phyloP scores from a whole-genome alignment of 2,329 filamentous ascomycete genomes.

The Dendrostoma leiphaemia region DNA sequence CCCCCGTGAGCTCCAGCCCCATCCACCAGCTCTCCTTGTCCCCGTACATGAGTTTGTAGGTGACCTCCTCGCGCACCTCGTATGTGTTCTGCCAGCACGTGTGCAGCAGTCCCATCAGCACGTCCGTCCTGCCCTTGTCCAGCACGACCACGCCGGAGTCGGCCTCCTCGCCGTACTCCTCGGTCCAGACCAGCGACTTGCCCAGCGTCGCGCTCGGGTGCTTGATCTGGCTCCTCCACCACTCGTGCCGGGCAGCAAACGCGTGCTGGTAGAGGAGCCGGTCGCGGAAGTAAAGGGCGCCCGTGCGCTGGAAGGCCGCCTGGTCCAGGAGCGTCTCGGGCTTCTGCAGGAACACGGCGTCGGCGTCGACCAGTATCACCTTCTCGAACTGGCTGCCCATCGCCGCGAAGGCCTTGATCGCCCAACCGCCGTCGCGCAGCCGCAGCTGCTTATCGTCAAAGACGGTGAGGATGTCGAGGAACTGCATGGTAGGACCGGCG shows the following conservation, averaged over 20 bases:
- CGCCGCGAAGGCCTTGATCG: constrained; percentile 39
- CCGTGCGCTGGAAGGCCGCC: constrained; percentile 28
- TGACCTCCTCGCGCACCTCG: constrained; percentile 36
- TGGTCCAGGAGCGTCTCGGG: constrained; percentile 33
- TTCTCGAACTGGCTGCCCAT: constrained; percentile 35
- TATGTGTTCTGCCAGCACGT: constrained; percentile 43
- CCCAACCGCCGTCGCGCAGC: constrained; percentile 34
- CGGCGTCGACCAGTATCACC: constrained; percentile 37
- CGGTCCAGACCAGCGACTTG: constrained; percentile 36
- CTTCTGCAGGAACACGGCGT: constrained; percentile 36
- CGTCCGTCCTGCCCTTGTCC: constrained; percentile 35
- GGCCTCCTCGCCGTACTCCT: constrained; percentile 39
- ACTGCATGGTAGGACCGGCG: constrained; percentile 23
- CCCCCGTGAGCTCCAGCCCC: constrained; percentile 38
- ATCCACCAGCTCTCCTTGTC: constrained; percentile 48
- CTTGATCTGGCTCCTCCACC: constrained; percentile 36
- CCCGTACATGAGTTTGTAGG: constrained; percentile 40
- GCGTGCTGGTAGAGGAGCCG: constrained; percentile 35
- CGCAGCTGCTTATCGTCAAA: constrained; percentile 31
- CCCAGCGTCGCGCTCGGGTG: constrained; percentile 31
- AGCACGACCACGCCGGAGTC: constrained; percentile 42
- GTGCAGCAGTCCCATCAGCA: constrained; percentile 39
- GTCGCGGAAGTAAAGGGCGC: constrained; percentile 39
- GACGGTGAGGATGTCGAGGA: constrained; percentile 31
- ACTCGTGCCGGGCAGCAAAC: constrained; percentile 33